Conservation (phyloP, 2,329 filamentous ascomycete genomes). For the Fusarium sulawesiense region DNA sequence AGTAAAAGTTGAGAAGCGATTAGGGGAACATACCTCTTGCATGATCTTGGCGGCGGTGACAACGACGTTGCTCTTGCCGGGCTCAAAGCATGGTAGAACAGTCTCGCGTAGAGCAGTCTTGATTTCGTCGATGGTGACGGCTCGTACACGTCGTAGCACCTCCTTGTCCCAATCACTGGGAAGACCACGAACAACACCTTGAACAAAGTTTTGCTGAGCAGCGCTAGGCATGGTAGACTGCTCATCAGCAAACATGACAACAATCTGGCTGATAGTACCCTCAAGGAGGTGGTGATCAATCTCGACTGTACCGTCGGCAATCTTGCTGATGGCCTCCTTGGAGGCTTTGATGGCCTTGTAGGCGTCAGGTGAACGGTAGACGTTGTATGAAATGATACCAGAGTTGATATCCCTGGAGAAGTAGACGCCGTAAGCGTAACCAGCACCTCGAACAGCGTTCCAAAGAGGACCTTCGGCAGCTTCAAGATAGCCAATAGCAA, state of each 20-base stretch:
- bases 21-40: constrained; percentile 74
- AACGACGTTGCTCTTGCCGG: constrained; percentile 84
- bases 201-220: constrained; percentile 84
- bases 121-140: constrained; percentile 81
- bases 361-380: constrained; percentile 91
- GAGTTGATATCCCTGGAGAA: constrained; percentile 83
- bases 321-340: constrained; percentile 77
- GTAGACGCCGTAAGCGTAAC: constrained; percentile 88
- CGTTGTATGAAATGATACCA: constrained; percentile 83
- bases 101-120: constrained; percentile 78
- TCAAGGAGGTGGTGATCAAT: constrained; percentile 88
- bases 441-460: constrained; percentile 91
- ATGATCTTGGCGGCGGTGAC: constrained; percentile 89
- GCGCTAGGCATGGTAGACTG: constrained; percentile 87
- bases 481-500: constrained; percentile 91
- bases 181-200: constrained; percentile 81
- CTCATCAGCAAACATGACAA: constrained; percentile 87
- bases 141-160: constrained; percentile 80
- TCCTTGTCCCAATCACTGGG: constrained; percentile 81
- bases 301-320: constrained; percentile 75
- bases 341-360: constrained; percentile 86
- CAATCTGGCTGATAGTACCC: constrained; percentile 89
- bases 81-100: constrained; percentile 82
- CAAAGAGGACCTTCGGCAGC: constrained; percentile 94
- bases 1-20: neutral